Base-by-base conservation (phyloP, 164 flowering plant genomes). In the Chimonanthus salicifolius region DNA sequence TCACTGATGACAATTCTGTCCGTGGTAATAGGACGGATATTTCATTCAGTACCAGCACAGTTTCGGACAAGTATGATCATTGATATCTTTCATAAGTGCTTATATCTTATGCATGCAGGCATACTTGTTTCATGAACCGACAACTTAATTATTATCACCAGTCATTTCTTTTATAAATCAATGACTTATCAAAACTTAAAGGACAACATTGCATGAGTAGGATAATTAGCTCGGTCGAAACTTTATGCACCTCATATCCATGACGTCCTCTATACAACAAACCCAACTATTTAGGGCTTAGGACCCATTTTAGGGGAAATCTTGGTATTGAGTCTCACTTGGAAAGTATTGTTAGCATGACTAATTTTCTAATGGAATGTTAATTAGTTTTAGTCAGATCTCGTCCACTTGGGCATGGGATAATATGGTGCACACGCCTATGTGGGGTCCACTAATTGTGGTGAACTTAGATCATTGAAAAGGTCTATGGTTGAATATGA, bases 31-130 rank as follows among this genome's bases (percentile, higher is more conserved):
- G 99, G 99, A 75, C 80, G 93, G 60, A 81, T 95, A 82, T 95
- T 95, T 86, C 86, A 89, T 58, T 90, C 99, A 18, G 97, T 95
- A 48, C 99, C 99, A 76, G 92, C 98, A 79, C 99, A 95, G 72
- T 95, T 95, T 80, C 97, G 93, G 78, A 93, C 99, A 67, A 95
- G 99, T 95, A 87, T 87, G 97, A 7, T 4, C 5, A 48, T 16
- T 60, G 33, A 10, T 44, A 33, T 65, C 68, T 65, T 8, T 10
- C 47, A 44, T 2, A 13, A 21, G 15, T 65, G 49, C 33, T n/a
- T 63, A 63, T 63, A 6, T 63, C 13, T 65, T 44, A 47, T 65
- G 45, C 16, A 45, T 45, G 46, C 44, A 65, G 44, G 6, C 11
- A 44, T 10, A 65, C 44, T 43, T 10, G 44, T 65, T 21, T 44